Evolutionary conservation across 2,329 filamentous ascomycete genomes (phyloP), one percentile per base, ranked within the genome.

Genomic region (Furcasterigmium furcatum): DNA sequence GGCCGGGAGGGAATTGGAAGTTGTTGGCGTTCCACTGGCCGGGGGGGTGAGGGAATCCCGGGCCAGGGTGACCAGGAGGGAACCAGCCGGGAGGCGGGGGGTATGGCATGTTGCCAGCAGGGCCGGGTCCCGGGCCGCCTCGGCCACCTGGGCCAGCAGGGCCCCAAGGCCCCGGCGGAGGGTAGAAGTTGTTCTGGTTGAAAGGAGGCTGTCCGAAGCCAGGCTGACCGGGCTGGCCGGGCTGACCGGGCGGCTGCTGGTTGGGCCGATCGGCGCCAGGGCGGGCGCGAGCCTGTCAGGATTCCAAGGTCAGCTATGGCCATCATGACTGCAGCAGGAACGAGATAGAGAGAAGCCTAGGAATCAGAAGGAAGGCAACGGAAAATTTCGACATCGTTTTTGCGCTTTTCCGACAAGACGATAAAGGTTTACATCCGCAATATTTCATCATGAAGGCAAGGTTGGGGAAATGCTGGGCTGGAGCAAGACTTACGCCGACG

Each of bases 291-390:
- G 54, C 71, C 75, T 67, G 61, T 4, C 30, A 25, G 40, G 10
- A 63, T 58, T 47, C 36, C 39, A 38, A 47, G 41, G 39, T 63
- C 56, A 72, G 43, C 24, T 34, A 12, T 39, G 16, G 34, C 45
- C 38, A 27, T 27, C 24, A 12, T 7, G 24, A 52, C 42, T 38
- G 25, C 25, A 45, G 39, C 39, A 45, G 44, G 45, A 50, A 10
- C 20, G n/a, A 50, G 21, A 45, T 46, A 25, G 44, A 25, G 19
- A 14, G 32, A 43, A 41, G 39, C 54, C 46, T 46, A 58, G 52
- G 19, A 62, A 84, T 96, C 91, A 96, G 91, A 96, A 96, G 91
- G 91, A 96, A 96, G 91, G 91, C 91, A 96, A 96, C 91, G 91
- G 91, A 96, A 85, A 43, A 87, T 85, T 82, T 96, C 91, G 85